Conservation (phyloP, 2,329 filamentous ascomycete genomes). For the Plenodomus tracheiphilus region DNA sequence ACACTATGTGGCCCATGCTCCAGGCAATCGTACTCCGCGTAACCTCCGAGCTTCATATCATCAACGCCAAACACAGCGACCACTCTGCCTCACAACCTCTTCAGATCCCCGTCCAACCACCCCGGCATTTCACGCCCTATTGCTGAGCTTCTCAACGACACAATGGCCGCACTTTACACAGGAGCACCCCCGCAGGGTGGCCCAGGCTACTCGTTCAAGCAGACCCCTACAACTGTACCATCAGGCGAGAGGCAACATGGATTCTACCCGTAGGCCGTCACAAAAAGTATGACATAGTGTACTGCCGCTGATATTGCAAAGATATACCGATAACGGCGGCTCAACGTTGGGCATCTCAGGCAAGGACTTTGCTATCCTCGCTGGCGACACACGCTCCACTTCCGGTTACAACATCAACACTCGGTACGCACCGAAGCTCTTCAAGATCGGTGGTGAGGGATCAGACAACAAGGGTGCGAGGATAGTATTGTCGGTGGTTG, state of each 20-base stretch:
- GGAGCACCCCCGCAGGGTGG: constrained; percentile 55
- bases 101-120: constrained; percentile 11
- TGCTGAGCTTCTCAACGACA: constrained; percentile 3
- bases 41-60: constrained; percentile 31
- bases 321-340: constrained; percentile 97
- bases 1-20: constrained; percentile 11
- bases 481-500: constrained; percentile 90
- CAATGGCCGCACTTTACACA: constrained; percentile 60
- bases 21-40: constrained; percentile 29
- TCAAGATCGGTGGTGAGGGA: constrained; percentile 92
- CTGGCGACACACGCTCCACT: constrained; percentile 94
- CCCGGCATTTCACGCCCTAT: not conserved
- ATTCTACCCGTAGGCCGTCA: constrained; percentile 80
- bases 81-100: constrained; percentile 17
- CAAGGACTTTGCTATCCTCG: constrained; percentile 92
- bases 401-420: constrained; percentile 98
- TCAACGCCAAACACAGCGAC: constrained; percentile 19
- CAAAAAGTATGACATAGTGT: not conserved
- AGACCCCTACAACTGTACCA: constrained; percentile 52
- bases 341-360: constrained; percentile 95
- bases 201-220: constrained; percentile 64
- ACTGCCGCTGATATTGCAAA: constrained; percentile 44
- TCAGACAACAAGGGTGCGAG: constrained; percentile 81
- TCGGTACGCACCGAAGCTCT: constrained; percentile 91
- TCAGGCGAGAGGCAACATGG: constrained; percentile 68